phyloP scores from a whole-genome alignment of 805 yeast species.

The Barnettozyma populi region DNA sequence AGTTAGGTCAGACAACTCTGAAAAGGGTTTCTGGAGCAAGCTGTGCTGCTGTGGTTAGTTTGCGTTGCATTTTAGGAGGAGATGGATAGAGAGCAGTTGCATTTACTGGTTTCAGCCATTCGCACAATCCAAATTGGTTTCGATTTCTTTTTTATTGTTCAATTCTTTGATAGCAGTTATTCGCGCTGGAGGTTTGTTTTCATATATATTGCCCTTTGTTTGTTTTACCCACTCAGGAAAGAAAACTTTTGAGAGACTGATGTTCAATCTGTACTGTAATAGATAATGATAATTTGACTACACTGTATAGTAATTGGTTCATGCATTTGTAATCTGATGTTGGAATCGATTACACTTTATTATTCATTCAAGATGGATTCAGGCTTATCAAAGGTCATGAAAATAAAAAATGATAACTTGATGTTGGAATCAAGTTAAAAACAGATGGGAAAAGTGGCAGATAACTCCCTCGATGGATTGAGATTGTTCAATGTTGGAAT shows the following conservation, averaged over 20 bases:
- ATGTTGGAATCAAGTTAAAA: constrained; percentile 9
- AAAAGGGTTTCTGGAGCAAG: constrained; percentile 24
- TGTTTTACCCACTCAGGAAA: not conserved
- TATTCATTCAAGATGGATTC: not conserved
- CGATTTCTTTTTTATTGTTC: not conserved
- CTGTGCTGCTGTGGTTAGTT: constrained; percentile 22
- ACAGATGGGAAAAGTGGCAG: not conserved
- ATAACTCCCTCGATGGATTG: not conserved
- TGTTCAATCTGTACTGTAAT: constrained; percentile 1
- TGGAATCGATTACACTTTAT: constrained; percentile 8
- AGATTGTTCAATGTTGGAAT: constrained; percentile 20
- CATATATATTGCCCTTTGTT: not conserved
- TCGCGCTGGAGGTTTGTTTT: not conserved
- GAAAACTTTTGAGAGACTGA: not conserved
- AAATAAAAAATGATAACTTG: constrained; percentile 3
- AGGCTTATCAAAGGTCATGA: constrained; percentile 4
- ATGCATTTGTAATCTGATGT: constrained; percentile 8
- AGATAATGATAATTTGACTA: not conserved
- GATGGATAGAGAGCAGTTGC: not conserved
- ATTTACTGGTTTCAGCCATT: not conserved
- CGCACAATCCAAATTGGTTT: not conserved
- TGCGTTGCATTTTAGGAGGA: not conserved
- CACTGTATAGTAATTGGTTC: not conserved
- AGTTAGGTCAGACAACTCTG: constrained; percentile 17
- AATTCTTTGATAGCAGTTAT: not conserved